These are phyloP conservation scores for Caryopteris hybrid DNA, from an alignment of 305 asterid species.

Conservation along the genomic window DNA sequence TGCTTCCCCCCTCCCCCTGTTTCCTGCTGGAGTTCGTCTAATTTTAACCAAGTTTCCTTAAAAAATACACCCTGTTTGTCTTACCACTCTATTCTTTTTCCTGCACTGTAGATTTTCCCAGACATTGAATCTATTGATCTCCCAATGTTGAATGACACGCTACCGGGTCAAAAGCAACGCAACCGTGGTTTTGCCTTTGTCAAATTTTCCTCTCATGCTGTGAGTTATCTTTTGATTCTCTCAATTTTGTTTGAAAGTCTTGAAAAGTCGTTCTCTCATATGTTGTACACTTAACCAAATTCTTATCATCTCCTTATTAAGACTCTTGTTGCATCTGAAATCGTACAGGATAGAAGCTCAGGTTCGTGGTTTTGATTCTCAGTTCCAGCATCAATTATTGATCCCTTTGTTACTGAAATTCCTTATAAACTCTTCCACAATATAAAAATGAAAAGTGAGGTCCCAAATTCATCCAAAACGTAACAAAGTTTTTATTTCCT, in stretches of 20 bases:
- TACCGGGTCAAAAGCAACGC: conserved; percentile 54
- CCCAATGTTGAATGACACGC: conserved; percentile 42
- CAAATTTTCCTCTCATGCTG: conserved; percentile 83
- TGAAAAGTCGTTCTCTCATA: background rate
- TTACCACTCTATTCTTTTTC: conserved; percentile 15
- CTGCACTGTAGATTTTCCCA: conserved; percentile 58
- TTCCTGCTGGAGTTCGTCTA: conserved; percentile 9
- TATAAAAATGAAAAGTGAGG: conserved; percentile 5
- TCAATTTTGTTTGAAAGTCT: conserved; percentile 17
- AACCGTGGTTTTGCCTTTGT: conserved; percentile 95
- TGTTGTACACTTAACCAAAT: background rate
- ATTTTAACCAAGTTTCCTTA: background rate
- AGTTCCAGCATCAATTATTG: conserved; percentile 63
- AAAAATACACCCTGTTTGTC: background rate
- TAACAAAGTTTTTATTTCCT: background rate
- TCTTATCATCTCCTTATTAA: conserved; percentile 8
- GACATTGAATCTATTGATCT: conserved; percentile 78
- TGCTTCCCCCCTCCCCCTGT: background rate
- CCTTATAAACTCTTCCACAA: conserved; percentile 18
- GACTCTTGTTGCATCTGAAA: conserved; percentile 67
- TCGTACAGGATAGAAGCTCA: conserved; percentile 78
- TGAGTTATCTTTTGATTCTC: conserved; percentile 37
- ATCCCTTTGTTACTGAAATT: conserved; percentile 32
- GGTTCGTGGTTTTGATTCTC: conserved; percentile 87
- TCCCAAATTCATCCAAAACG: conserved; percentile 10